These are phyloP conservation scores for Chiua virens DNA, from an alignment of 768 basidiomycete species.

Conservation along the genomic window DNA sequence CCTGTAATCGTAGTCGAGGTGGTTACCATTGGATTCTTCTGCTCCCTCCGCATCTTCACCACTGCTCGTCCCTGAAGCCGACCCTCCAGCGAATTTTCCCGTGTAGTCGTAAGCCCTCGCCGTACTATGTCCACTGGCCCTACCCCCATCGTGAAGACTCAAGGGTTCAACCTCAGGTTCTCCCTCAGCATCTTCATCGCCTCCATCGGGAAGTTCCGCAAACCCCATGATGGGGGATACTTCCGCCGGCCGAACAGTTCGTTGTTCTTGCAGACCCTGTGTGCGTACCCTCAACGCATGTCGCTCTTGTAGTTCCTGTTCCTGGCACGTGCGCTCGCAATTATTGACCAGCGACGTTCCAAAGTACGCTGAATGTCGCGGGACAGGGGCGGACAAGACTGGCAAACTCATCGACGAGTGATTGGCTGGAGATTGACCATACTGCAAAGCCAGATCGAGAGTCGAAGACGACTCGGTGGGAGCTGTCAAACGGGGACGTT, in stretches of 20 bases:
- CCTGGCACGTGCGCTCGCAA: conserved; percentile 39
- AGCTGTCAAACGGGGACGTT: conserved; percentile 12
- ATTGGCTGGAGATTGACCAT: conserved; percentile 16
- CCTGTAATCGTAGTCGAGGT: conserved; percentile 31
- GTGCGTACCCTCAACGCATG: conserved; percentile 32
- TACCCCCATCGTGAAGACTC: conserved; percentile 19
- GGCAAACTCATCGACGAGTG: conserved; percentile 23
- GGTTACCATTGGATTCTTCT: conserved; percentile 23
- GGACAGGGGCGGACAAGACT: conserved; percentile 32
- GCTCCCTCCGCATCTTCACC: conserved; percentile 28
- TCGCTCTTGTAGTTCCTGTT: conserved; percentile 37
- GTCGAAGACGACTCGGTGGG: conserved; percentile 18
- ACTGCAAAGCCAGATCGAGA: conserved; percentile 28
- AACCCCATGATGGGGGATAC: conserved; percentile 33
- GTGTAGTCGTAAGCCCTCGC: conserved; percentile 25
- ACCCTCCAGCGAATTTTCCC: conserved; percentile 17
- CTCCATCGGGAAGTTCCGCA: conserved; percentile 26
- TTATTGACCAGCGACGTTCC: conserved; percentile 29
- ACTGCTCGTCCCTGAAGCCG: conserved; percentile 21
- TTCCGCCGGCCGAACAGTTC: conserved; percentile 34
- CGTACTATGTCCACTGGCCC: conserved; percentile 29
- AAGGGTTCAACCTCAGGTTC: conserved; percentile 32
- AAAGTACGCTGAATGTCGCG: conserved; percentile 34
- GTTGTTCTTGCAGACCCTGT: conserved; percentile 33
- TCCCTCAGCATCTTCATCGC: conserved; percentile 39